Percentiles rank a stretch among this genome's conserved stretches.
phyloP scores from a whole-genome alignment of 345 rosid genomes.

The Eutrema japonicum region DNA sequence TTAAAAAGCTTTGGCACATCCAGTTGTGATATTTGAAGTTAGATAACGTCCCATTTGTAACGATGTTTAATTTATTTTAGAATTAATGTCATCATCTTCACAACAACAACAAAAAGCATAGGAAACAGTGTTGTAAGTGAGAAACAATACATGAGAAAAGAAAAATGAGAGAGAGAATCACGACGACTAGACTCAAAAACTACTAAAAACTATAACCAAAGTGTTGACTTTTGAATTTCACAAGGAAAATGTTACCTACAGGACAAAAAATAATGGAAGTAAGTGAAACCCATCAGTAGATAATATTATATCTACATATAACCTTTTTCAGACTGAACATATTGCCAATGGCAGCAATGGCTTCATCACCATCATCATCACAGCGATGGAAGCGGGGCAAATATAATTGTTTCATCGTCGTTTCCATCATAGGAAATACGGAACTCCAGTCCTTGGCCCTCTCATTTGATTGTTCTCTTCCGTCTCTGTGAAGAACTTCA shows the following conservation, averaged over 20 bases:
- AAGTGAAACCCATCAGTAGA: constrained; percentile 41
- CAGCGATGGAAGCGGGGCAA: constrained; percentile 4
- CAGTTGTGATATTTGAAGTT: not conserved
- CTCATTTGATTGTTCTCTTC: constrained; percentile 99
- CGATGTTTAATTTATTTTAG: constrained; percentile 9
- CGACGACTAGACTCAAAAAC: constrained; percentile 24
- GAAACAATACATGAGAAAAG: not conserved
- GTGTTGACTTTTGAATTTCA: constrained; percentile 28
- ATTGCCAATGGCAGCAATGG: constrained; percentile 44
- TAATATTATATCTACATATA: constrained; percentile 41
- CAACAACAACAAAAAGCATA: constrained; percentile 28
- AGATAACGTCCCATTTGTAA: not conserved
- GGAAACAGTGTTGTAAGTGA: constrained; percentile 14
- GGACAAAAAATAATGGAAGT: constrained; percentile 36
- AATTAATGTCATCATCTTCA: constrained; percentile 36
- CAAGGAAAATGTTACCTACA: constrained; percentile 37
- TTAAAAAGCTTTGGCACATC: not conserved
- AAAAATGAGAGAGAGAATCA: not conserved
- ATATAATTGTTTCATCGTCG: not conserved
- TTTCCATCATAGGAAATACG: constrained; percentile 76
- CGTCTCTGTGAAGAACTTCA: constrained; percentile 95
- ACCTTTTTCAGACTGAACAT: constrained; percentile 38
- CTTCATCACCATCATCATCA: constrained; percentile 36
- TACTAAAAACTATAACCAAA: constrained; percentile 34
- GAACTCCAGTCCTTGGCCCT: constrained; percentile 98